phyloP scores from a whole-genome alignment of 768 basidiomycete genomes.

The Guyanaporus albipodus region DNA sequence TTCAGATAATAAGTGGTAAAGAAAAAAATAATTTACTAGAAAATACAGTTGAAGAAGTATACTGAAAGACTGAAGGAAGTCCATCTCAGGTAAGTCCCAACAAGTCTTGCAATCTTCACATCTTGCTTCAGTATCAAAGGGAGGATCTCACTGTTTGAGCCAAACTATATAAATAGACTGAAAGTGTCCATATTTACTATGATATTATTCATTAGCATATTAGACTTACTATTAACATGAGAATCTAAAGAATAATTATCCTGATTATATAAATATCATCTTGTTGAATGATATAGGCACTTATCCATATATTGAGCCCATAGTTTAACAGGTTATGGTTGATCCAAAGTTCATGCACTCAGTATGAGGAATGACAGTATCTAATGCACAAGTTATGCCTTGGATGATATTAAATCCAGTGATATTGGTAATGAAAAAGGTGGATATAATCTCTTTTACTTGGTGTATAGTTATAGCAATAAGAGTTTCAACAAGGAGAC shows the following conservation, averaged over 20 bases:
- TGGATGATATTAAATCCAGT: slow-evolving; percentile 61
- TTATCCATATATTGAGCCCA: slow-evolving; percentile 88
- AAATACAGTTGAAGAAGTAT: slow-evolving; percentile 52
- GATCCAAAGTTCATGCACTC: slow-evolving; percentile 86
- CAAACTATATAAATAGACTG: slow-evolving; percentile 64
- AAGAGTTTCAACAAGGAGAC: too few species aligned
- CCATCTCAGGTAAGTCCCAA: slow-evolving; percentile 67
- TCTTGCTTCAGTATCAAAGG: slow-evolving; percentile 74
- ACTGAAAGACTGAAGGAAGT: slow-evolving; percentile 76
- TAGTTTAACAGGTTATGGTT: slow-evolving; percentile 81
- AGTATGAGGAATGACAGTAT: slow-evolving; percentile 94
- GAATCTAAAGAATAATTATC: slow-evolving; percentile 18
- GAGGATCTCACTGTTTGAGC: slow-evolving; percentile 77
- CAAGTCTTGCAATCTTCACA: slow-evolving; percentile 73
- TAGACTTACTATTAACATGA: slow-evolving; percentile 51
- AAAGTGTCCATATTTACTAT: background rate
- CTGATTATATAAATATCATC: too few species aligned
- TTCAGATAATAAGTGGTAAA: slow-evolving; percentile 44
- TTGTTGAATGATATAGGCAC: background rate
- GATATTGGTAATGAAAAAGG: too few species aligned
- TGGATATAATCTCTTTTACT: too few species aligned
- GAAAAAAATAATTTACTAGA: slow-evolving; percentile 31
- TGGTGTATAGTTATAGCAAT: too few species aligned
- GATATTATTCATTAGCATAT: background rate
- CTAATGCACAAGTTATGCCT: slow-evolving; percentile 81